Evolutionary conservation across 2,329 filamentous ascomycete genomes (phyloP).

Genomic region (Xylaria sp.): DNA sequence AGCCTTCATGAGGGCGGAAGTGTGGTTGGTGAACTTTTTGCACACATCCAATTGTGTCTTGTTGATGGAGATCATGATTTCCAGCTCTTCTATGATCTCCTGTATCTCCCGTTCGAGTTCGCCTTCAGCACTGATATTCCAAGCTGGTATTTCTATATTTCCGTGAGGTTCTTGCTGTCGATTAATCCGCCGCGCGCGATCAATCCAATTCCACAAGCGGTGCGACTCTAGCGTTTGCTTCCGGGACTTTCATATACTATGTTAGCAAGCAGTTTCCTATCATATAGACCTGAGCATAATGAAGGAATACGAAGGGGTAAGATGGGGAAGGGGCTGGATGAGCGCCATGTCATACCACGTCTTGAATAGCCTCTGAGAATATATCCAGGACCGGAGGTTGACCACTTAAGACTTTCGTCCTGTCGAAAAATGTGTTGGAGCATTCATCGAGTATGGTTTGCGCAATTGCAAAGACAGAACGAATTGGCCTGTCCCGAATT

Average conservation of each 20-base stretch:
- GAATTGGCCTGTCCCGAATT: constrained; percentile 2
- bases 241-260: constrained; percentile 27
- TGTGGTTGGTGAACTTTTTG: constrained; percentile 33
- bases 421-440: constrained; percentile 52
- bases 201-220: constrained; percentile 25
- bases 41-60: constrained; percentile 42
- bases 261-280: constrained; percentile 20
- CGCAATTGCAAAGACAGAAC: constrained; percentile 37
- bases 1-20: not conserved
- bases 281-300: not conserved
- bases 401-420: constrained; percentile 47
- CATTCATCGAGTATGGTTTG: constrained; percentile 53
- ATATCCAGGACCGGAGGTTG: constrained; percentile 50
- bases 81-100: constrained; percentile 50
- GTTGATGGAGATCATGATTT: constrained; percentile 49
- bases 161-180: constrained; percentile 5
- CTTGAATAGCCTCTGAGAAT: constrained; percentile 48
- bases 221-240: constrained; percentile 17
- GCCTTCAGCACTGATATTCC: constrained; percentile 41
- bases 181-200: constrained; percentile 18
- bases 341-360: constrained; percentile 38
- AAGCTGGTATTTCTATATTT: constrained; percentile 13
- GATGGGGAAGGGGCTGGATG: not conserved
- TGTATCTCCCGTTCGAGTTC: constrained; percentile 48
- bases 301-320: not conserved